These are phyloP conservation scores for Debaryomyces hansenii DNA, from an alignment of 805 yeast genomes.

Conservation along the genomic window DNA sequence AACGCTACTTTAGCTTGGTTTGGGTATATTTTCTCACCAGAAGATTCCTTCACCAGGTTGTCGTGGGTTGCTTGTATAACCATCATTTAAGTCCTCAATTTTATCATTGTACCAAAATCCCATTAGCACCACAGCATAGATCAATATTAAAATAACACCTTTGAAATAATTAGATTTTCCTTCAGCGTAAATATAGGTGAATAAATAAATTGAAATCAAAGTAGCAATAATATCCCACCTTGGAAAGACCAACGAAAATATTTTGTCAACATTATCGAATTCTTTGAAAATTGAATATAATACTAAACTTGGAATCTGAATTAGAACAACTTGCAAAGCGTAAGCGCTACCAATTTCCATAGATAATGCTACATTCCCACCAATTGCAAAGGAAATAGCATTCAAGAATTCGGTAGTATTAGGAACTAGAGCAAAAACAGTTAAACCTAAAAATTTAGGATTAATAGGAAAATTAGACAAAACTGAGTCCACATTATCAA, in stretches of 20 bases:
- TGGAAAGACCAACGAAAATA: slow-evolving; percentile 87
- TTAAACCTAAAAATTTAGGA: slow-evolving; percentile 89
- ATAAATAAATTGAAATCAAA: slow-evolving; percentile 80
- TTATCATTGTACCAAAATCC: slow-evolving; percentile 74
- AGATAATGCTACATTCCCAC: slow-evolving; percentile 93
- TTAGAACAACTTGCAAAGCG: slow-evolving; percentile 89
- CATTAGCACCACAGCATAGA: slow-evolving; percentile 69
- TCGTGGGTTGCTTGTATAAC: slow-evolving; percentile 8
- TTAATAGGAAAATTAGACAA: slow-evolving; percentile 74
- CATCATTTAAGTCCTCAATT: slow-evolving; percentile 33
- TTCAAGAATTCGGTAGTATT: slow-evolving; percentile 95
- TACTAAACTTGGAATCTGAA: slow-evolving; percentile 91
- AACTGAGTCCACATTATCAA: slow-evolving; percentile 89
- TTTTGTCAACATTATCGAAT: slow-evolving; percentile 39
- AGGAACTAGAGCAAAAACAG: slow-evolving; percentile 94
- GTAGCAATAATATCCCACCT: slow-evolving; percentile 92
- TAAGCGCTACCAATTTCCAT: slow-evolving; percentile 99
- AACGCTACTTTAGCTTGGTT: no score
- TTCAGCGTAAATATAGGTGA: slow-evolving; percentile 92
- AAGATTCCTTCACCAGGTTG: no score
- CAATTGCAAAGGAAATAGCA: slow-evolving; percentile 94
- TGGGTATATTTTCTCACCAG: no score
- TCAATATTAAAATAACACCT: slow-evolving; percentile 81
- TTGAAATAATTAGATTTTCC: slow-evolving; percentile 96
- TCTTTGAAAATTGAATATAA: slow-evolving; percentile 60